Conservation (phyloP, 352 stramenopile species). For the Pythium chondricola region DNA sequence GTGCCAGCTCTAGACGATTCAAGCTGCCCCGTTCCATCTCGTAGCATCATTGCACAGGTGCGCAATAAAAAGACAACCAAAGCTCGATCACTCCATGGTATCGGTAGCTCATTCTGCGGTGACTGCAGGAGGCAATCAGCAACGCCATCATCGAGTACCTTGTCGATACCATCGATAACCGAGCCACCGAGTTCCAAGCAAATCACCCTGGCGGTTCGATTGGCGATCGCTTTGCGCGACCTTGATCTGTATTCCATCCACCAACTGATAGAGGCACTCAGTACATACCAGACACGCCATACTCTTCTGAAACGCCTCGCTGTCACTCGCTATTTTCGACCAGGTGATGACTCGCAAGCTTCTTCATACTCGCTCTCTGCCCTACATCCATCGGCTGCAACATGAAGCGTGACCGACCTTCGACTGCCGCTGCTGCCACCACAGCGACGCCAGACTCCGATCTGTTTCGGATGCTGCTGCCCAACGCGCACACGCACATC, state of each 20-base stretch:
- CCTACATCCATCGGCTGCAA: neutral
- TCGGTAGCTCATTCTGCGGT: no score
- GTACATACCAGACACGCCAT: no score
- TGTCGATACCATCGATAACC: constrained; percentile 27
- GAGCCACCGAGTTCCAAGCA: constrained; percentile 26
- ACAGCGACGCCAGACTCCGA: constrained; percentile 7
- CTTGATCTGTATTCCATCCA: no score
- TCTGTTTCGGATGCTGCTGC: constrained; percentile 31
- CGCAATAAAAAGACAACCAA: neutral
- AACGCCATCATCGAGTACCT: constrained; percentile 70
- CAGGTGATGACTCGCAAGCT: no score
- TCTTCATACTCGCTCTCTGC: neutral
- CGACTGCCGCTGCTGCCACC: neutral
- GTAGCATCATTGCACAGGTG: constrained; percentile 76
- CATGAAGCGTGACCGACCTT: neutral
- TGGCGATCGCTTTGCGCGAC: constrained; percentile 17
- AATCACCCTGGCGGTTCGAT: constrained; percentile 77
- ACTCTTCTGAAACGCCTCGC: no score
- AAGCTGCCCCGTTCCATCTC: constrained; percentile 57
- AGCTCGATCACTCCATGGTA: no score
- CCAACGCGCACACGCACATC: constrained; percentile 24
- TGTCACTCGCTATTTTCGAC: no score
- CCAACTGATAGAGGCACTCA: neutral
- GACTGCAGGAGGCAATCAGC: constrained; percentile 66
- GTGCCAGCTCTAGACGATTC: constrained; percentile 40